Evolutionary conservation across 768 basidiomycete genomes (phyloP).

Genomic region (Peribolospora baueri): DNA sequence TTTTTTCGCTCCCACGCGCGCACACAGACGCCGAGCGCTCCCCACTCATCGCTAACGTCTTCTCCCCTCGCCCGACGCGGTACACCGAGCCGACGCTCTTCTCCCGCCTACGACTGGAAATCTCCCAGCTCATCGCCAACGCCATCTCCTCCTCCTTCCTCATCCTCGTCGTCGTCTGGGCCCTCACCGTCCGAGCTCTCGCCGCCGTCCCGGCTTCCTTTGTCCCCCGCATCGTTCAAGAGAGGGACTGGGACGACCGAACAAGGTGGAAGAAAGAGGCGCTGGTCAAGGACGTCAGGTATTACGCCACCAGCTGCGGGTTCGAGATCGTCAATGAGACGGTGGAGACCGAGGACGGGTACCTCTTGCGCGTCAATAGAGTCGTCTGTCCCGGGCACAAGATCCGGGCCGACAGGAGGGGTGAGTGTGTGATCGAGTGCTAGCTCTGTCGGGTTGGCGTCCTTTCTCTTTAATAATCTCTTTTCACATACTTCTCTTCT

Average conservation of each 20-base stretch:
- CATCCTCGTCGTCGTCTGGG: constrained; percentile 25
- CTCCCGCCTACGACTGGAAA: constrained; percentile 15
- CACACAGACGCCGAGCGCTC: no score
- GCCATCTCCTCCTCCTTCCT: constrained; percentile 24
- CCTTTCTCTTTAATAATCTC: no score
- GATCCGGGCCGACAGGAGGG: constrained; percentile 7
- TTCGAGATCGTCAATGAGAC: constrained; percentile 26
- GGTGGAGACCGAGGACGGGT: constrained; percentile 29
- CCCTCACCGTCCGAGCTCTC: constrained; percentile 11
- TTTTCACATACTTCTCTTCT: no score
- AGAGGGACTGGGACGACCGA: constrained; percentile 22
- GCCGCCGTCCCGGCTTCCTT: neutral
- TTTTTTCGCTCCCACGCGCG: no score
- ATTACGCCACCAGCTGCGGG: constrained; percentile 25
- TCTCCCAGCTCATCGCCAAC: constrained; percentile 20
- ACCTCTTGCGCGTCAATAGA: constrained; percentile 20
- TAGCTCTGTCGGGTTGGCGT: no score
- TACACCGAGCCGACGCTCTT: constrained; percentile 2
- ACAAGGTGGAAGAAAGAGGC: constrained; percentile 21
- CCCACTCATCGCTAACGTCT: no score
- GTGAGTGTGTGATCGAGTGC: neutral
- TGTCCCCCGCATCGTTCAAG: constrained; percentile 3
- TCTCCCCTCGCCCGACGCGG: no score
- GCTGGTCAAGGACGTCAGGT: constrained; percentile 23
- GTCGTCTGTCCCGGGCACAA: constrained; percentile 9